A percentile compares a stretch with the other conserved stretches of the same genome.
Evolutionary conservation across 2,329 filamentous ascomycete species (phyloP).

Genomic region (Exophiala sideris): DNA sequence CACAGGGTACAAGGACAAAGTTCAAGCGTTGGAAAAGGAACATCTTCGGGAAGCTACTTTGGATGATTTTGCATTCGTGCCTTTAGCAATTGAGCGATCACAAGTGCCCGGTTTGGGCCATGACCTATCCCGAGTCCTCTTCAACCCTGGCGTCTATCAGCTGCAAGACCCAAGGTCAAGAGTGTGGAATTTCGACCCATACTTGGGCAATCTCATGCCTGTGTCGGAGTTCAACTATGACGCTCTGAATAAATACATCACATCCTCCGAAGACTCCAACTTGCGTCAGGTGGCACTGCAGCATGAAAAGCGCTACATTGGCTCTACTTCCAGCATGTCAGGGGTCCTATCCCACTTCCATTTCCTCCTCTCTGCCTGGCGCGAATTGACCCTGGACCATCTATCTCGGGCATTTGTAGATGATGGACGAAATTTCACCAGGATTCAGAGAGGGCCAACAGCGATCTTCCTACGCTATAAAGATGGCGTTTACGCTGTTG

Average conservation of each 20-base stretch:
- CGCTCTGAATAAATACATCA: conserved; percentile 80
- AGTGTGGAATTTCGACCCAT: conserved; percentile 96
- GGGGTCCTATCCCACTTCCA: conserved; percentile 84
- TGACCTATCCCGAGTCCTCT: conserved; percentile 82
- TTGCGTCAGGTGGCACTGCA: conserved; percentile 66
- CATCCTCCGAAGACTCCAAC: conserved; percentile 77
- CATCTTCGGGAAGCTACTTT: conserved; percentile 27
- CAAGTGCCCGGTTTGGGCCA: conserved; percentile 26
- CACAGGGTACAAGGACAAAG: not conserved
- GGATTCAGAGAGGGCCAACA: conserved; percentile 67
- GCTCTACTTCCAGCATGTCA: conserved; percentile 97
- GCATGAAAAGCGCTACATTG: conserved; percentile 75
- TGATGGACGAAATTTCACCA: conserved; percentile 65
- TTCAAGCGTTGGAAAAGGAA: conserved; percentile 7
- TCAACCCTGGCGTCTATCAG: conserved; percentile 90
- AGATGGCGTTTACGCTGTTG: conserved; percentile 86
- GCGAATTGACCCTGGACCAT: conserved; percentile 63
- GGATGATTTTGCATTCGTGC: conserved; percentile 45
- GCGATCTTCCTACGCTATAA: conserved; percentile 80
- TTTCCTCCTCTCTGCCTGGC: conserved; percentile 81
- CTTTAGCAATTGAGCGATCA: conserved; percentile 39
- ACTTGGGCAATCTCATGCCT: conserved; percentile 89
- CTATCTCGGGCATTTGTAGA: conserved; percentile 66
- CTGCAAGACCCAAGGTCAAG: conserved; percentile 82
- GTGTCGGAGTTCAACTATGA: conserved; percentile 89